Percentiles rank a stretch among this genome's conserved stretches.
Conservation (phyloP, 345 rosid genomes). For the Citrus hindsii region DNA sequence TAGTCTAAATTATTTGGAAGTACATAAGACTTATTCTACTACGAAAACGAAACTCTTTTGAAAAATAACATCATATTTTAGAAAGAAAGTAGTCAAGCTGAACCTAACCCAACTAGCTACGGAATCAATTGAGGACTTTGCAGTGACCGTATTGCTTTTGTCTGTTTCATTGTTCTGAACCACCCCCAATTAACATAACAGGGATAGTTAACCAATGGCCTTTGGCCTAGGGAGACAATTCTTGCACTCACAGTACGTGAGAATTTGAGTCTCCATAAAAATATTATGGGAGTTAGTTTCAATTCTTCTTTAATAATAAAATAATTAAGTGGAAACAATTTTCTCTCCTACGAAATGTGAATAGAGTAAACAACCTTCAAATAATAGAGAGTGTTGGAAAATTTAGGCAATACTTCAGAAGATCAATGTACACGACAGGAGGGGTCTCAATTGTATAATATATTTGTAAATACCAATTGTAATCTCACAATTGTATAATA, state of each 20-base stretch:
- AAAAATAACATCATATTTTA: background rate
- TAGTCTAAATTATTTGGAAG: background rate
- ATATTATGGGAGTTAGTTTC: fast-evolving
- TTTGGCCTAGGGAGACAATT: too few species aligned
- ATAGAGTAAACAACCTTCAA: fast-evolving
- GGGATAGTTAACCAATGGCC: background rate
- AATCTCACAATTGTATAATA: too few species aligned
- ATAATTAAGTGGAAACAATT: too few species aligned
- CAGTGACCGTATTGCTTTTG: background rate
- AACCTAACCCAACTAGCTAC: too few species aligned
- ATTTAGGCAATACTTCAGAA: fast-evolving
- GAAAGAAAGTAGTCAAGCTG: background rate
- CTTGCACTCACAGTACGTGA: too few species aligned
- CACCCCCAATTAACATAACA: background rate
- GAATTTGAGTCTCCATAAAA: too few species aligned
- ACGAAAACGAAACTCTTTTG: background rate
- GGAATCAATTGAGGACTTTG: too few species aligned
- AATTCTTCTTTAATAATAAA: fast-evolving
- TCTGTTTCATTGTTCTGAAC: background rate
- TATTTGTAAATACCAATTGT: too few species aligned
- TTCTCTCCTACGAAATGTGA: too few species aligned
- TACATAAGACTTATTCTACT: constrained; percentile 2
- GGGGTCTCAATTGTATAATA: too few species aligned
- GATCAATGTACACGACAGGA: fast-evolving
- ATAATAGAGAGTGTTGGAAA: too few species aligned